A percentile compares a stretch with the other conserved stretches of the same genome.
Conservation (phyloP, 78 protist species). For the Dictyostelium firmibasis region DNA sequence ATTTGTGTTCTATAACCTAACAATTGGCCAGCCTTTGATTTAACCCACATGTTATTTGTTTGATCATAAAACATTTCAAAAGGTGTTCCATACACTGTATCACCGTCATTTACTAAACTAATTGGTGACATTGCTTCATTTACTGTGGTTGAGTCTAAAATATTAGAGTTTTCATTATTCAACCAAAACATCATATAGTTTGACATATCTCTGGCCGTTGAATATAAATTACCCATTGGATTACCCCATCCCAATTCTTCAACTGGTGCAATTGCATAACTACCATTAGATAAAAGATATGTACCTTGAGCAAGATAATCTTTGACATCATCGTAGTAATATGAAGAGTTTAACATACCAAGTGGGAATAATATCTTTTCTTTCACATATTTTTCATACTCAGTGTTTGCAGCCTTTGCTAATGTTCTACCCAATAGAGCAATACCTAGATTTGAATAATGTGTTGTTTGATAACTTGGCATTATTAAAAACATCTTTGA, state of each 20-base stretch:
- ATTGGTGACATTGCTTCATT: constrained; percentile 60
- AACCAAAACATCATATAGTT: constrained; percentile 46
- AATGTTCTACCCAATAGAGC: constrained; percentile 37
- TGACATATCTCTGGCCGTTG: constrained; percentile 53
- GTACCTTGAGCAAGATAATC: constrained; percentile 29
- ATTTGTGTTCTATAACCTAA: constrained; percentile 34
- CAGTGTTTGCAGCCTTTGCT: not conserved
- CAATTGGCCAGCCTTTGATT: constrained; percentile 42
- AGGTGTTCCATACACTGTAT: constrained; percentile 66
- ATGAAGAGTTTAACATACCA: constrained; percentile 41
- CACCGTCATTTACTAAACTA: constrained; percentile 32
- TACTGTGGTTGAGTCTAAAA: constrained; percentile 19
- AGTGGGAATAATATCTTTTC: constrained; percentile 54
- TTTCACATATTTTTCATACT: constrained; percentile 19
- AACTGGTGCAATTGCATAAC: not conserved
- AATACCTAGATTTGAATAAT: constrained; percentile 65
- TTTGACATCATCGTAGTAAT: not conserved
- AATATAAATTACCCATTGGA: constrained; percentile 54
- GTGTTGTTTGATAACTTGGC: constrained; percentile 39
- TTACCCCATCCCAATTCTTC: constrained; percentile 39
- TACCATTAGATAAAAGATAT: not conserved
- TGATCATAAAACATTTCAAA: constrained; percentile 67
- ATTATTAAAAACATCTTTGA: constrained; percentile 24
- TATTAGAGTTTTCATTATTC: not conserved
- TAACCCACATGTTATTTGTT: constrained; percentile 29